A percentile compares a stretch with the other conserved stretches of the same genome.
Conservation (phyloP, 2,329 filamentous ascomycete species). For the Acrocalymma vagum region DNA sequence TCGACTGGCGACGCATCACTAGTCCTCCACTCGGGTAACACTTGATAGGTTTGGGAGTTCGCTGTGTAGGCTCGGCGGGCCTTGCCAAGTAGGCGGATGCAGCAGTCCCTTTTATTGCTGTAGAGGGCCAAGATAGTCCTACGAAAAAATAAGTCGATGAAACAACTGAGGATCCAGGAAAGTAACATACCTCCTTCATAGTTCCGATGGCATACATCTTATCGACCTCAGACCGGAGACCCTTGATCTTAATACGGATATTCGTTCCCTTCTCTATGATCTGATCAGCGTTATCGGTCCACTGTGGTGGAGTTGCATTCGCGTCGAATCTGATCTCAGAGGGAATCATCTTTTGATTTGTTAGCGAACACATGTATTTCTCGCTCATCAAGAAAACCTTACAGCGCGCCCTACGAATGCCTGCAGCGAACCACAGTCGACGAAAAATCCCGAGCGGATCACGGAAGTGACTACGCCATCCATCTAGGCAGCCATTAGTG, state of each 20-base stretch:
- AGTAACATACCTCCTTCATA: constrained; percentile 75
- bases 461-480: constrained; percentile 94
- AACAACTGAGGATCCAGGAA: constrained; percentile 6
- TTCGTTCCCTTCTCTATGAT: constrained; percentile 94
- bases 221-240: constrained; percentile 90
- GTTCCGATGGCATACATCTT: constrained; percentile 97
- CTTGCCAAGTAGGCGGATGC: constrained; percentile 9
- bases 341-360: constrained; percentile 77
- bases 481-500: constrained; percentile 66
- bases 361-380: constrained; percentile 28
- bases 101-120: constrained; percentile 30
- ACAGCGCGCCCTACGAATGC: constrained; percentile 86
- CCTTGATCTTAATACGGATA: constrained; percentile 92
- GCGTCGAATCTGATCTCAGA: constrained; percentile 92
- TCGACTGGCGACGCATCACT: too few species aligned
- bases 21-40: too few species aligned
- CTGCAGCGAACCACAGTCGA: constrained; percentile 78
- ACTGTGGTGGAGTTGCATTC: constrained; percentile 95
- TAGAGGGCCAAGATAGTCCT: constrained; percentile 51
- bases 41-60: too few species aligned
- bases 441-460: constrained; percentile 91
- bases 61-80: too few species aligned
- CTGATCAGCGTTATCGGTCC: constrained; percentile 92
- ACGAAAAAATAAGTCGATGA: constrained; percentile 19
- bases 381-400: constrained; percentile 49